Evolutionary conservation across 1,284 basidiomycete genomes (phyloP).

Genomic region (Ceratobasidium sp.): DNA sequence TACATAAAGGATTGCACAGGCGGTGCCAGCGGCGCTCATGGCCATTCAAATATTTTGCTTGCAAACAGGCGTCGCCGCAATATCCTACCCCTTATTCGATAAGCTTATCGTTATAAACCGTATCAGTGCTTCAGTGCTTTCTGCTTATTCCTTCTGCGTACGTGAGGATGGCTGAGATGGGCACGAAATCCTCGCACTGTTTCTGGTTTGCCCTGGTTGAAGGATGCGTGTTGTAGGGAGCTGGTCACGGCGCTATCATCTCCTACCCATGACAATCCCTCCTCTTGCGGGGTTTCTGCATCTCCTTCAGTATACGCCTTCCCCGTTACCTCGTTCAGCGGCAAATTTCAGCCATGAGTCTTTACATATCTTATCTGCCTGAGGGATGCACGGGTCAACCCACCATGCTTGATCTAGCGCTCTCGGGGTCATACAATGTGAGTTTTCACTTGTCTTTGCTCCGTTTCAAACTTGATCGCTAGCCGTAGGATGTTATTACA

Average conservation of each 20-base stretch:
- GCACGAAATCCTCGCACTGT: background rate
- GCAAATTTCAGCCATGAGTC: background rate
- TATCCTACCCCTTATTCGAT: background rate
- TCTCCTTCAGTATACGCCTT: too few relatives aligned
- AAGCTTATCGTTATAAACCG: background rate
- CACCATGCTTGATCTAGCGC: background rate
- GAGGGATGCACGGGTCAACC: background rate
- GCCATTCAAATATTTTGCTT: background rate
- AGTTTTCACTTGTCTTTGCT: background rate
- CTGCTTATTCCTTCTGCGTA: background rate
- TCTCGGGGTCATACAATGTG: slow-evolving; percentile 32
- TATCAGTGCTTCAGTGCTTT: background rate
- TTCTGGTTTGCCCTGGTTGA: too few relatives aligned
- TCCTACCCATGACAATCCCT: too few relatives aligned
- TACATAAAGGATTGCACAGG: too few relatives aligned
- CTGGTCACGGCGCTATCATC: too few relatives aligned
- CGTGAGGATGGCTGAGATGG: background rate
- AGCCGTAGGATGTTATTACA: slow-evolving; percentile 12
- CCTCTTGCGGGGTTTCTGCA: too few relatives aligned
- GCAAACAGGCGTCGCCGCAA: background rate
- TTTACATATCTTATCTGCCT: slow-evolving; percentile 27
- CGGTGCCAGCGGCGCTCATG: too few relatives aligned
- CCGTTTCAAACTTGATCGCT: background rate
- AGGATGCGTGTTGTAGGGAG: too few relatives aligned
- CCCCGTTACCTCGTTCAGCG: background rate